phyloP scores from a whole-genome alignment of 176 grass and related monocot genomes.

The Metroxylon sagu region DNA sequence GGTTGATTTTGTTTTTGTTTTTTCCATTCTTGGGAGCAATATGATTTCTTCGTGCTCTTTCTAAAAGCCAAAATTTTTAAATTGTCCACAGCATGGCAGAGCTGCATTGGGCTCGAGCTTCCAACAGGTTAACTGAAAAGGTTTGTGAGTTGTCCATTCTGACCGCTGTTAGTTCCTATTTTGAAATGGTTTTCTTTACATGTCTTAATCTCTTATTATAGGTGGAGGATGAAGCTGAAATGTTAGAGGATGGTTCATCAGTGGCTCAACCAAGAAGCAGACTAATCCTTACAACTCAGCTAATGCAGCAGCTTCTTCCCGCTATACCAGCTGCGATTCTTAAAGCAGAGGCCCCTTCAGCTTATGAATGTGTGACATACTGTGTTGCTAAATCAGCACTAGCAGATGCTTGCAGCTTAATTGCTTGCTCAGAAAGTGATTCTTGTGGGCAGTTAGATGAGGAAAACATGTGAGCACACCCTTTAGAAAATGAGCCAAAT shows the following conservation, averaged over 20 bases:
- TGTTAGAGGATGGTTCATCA: conserved; percentile 11
- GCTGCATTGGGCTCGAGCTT: conserved; percentile 15
- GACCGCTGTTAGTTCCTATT: too few species aligned
- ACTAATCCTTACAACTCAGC: conserved; percentile 29
- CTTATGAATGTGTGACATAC: conserved; percentile 27
- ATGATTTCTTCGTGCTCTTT: background rate
- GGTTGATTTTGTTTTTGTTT: too few species aligned
- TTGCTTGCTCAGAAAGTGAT: conserved; percentile 6
- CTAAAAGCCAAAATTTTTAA: background rate
- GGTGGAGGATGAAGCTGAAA: conserved; percentile 30
- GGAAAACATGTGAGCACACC: conserved; percentile 11
- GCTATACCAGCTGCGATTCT: conserved; percentile 18
- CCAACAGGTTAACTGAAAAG: conserved; percentile 32
- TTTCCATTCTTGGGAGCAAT: conserved; percentile 1
- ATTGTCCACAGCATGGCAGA: conserved; percentile 21
- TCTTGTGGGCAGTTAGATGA: background rate
- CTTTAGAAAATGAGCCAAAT: too few species aligned
- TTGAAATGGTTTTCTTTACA: too few species aligned
- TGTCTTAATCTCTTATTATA: background rate
- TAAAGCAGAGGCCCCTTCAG: conserved; percentile 19
- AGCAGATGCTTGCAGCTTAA: conserved; percentile 27
- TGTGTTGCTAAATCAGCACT: conserved; percentile 26
- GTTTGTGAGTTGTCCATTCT: conserved; percentile 6
- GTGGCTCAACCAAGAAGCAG: conserved; percentile 18
- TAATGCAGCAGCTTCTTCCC: conserved; percentile 27